Evolutionary conservation across 148 eudicot species (phyloP).

Genomic region (Chenopodium formosanum): DNA sequence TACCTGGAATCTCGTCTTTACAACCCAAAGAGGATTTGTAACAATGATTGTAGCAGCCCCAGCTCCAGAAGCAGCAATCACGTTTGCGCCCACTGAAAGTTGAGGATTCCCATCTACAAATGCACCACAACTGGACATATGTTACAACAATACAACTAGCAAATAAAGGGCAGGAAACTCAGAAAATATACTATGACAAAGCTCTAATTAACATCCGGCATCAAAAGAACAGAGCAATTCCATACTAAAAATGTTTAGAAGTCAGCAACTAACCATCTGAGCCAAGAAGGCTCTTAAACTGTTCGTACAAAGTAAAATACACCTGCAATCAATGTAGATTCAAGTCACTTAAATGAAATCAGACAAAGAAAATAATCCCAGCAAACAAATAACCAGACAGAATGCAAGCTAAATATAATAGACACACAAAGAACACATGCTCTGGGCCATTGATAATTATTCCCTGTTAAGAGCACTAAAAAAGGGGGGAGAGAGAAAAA

Average conservation of each 20-base stretch:
- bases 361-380: neutral
- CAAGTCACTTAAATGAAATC: neutral
- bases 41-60: conserved; percentile 86
- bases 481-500: neutral
- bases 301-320: conserved; percentile 87
- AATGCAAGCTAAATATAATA: neutral
- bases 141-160: conserved; percentile 32
- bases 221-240: neutral
- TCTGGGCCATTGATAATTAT: neutral
- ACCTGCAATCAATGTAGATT: conserved; percentile 49
- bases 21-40: conserved; percentile 99
- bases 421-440: neutral
- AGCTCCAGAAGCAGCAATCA: conserved; percentile 98
- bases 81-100: conserved; percentile 86
- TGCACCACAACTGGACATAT: conserved; percentile 31
- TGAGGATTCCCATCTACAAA: conserved; percentile 65
- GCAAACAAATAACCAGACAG: neutral
- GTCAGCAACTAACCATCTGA: conserved; percentile 66
- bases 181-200: neutral
- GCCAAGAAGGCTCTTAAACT: conserved; percentile 69
- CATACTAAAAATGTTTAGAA: neutral
- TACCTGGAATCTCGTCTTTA: conserved; percentile 94
- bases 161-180: conserved; percentile 7
- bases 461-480: too few relatives aligned
- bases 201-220: neutral